Evolutionary conservation across 208 protist species (phyloP), one percentile per base, ranked within the genome.

Genomic region (Crithidia mellificae): DNA sequence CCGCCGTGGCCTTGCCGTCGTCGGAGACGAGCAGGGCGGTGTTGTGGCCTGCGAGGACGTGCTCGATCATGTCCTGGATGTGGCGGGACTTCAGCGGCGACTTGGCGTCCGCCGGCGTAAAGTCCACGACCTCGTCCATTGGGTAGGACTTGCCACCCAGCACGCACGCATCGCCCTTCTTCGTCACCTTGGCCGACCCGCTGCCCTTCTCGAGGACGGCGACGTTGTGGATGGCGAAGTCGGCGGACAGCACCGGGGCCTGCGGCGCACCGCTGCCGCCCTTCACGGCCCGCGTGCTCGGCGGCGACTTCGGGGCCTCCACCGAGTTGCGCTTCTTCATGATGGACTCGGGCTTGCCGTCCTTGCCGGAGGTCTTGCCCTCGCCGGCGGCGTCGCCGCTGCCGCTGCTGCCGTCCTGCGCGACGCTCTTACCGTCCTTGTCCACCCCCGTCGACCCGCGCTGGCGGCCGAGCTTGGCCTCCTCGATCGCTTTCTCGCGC

Each of bases 21-120:
- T 78, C 72, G 19, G 74, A 69, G 44, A 90, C 59, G 63, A 85
- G 69, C 24, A 90, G 22, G 6, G 81, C 78, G 62, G 61, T 61
- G 67, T 87, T 84, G 76, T 90, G 85, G 49, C 85, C 80, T 1
- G 67, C 75, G 29, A 83, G 55, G 27, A 85, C 55, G 68, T 90
- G 81, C 34, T 81, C 73, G 19, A 86, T 44, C 38, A 78, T 70
- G 25, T 75, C 71, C 1, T 68, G 27, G 39, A 91, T 47, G 30
- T 73, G 44, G 44, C 41, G 51, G 32, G 77, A 79, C 34, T 73
- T 56, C 20, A 75, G 17, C 17, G 68, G 27, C 24, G 36, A 19
- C 29, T 34, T 36, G 20, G 2, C 24, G 27, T 79, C 53, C 14
- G 51, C 55, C n/a, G 65, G 67, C 24, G 72, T 54, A 67, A 65